Percentiles rank a stretch among this genome's conserved stretches.
These are phyloP conservation scores for Aurifilum marmelostoma DNA, from an alignment of 2,329 filamentous ascomycete genomes.

Conservation along the genomic window DNA sequence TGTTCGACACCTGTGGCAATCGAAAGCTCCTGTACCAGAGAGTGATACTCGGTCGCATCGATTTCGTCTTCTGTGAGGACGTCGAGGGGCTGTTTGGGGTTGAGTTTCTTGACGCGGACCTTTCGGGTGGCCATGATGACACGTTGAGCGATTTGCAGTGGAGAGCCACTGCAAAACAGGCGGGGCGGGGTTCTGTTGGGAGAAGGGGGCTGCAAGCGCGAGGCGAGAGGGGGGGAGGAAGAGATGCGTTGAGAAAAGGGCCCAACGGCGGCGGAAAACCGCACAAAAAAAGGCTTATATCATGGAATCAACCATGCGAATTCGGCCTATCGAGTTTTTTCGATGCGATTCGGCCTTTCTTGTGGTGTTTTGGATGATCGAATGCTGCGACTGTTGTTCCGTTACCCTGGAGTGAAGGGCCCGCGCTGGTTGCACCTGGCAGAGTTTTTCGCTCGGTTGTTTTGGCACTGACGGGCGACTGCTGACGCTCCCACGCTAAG, in stretches of 20 bases:
- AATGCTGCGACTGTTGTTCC: constrained; percentile 60
- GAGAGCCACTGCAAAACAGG: constrained; percentile 33
- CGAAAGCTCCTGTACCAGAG: constrained; percentile 79
- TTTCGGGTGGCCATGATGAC: constrained; percentile 64
- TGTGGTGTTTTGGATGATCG: constrained; percentile 59
- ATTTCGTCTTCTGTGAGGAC: constrained; percentile 91
- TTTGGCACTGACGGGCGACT: constrained; percentile 12
- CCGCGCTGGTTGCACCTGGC: constrained; percentile 17
- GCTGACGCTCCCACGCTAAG: constrained; percentile 11
- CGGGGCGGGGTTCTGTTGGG: constrained; percentile 15
- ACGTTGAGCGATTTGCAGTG: constrained; percentile 41
- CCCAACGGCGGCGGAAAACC: constrained; percentile 57
- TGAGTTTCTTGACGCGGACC: constrained; percentile 88
- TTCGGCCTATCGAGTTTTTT: constrained; percentile 54
- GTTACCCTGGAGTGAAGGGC: constrained; percentile 13
- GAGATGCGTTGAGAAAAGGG: constrained; percentile 37
- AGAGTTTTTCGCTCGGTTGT: constrained; percentile 16
- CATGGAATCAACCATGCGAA: constrained; percentile 63
- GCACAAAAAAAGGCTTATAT: constrained; percentile 65
- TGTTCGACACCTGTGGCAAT: constrained; percentile 97
- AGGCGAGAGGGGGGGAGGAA: constrained; percentile 34
- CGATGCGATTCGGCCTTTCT: constrained; percentile 56
- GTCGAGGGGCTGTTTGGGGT: constrained; percentile 83
- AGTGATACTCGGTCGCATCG: constrained; percentile 83
- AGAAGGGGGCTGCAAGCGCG: constrained; percentile 29